Evolutionary conservation across 768 basidiomycete species (phyloP).

Genomic region (Mycena filopes): DNA sequence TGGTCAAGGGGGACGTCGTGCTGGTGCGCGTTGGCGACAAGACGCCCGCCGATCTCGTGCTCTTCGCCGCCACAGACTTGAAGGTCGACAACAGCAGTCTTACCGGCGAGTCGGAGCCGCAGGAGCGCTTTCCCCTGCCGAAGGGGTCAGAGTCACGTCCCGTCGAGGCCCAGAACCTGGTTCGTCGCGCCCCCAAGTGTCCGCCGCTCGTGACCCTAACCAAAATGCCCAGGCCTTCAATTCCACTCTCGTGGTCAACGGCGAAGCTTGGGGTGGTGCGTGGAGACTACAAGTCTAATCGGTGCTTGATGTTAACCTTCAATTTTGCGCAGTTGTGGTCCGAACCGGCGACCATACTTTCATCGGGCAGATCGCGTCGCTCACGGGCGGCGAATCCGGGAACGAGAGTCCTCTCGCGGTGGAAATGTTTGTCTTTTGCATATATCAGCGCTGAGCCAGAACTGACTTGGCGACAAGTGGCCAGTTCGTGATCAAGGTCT

Average conservation of each 20-base stretch:
- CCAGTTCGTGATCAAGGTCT: conserved; percentile 71
- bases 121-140: conserved; percentile 62
- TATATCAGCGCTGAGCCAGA: not conserved
- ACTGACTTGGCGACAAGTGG: conserved; percentile 46
- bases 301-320: not conserved
- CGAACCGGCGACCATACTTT: conserved; percentile 75
- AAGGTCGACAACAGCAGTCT: conserved; percentile 80
- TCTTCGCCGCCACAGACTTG: conserved; percentile 69
- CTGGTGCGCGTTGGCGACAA: conserved; percentile 74
- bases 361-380: conserved; percentile 75
- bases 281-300: conserved; percentile 8
- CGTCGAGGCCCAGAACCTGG: conserved; percentile 75
- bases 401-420: conserved; percentile 72
- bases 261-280: conserved; percentile 77
- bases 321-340: conserved; percentile 59
- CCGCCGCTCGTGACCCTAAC: conserved; percentile 1
- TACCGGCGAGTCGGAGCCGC: conserved; percentile 78
- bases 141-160: conserved; percentile 60
- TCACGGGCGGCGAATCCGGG: conserved; percentile 72
- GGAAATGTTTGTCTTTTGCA: conserved; percentile 62
- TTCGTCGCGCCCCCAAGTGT: conserved; percentile 37
- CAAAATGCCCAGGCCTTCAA: conserved; percentile 68
- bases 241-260: conserved; percentile 74
- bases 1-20: conserved; percentile 76
- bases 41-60: conserved; percentile 72